Evolutionary conservation across 1,139 yeast species (phyloP).

Genomic region (Martiniozyma asiatica): DNA sequence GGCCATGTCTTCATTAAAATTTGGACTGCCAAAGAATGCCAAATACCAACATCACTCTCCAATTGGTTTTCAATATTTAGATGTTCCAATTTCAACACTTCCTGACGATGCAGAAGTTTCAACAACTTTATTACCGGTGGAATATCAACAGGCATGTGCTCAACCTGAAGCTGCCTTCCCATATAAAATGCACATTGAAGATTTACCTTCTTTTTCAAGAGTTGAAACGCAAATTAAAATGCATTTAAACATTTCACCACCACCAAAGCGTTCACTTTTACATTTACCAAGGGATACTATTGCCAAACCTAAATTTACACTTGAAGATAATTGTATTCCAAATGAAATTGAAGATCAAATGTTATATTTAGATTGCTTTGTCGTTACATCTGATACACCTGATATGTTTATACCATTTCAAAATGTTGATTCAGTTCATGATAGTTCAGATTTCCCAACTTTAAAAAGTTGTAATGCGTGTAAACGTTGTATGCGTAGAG

Average conservation of each 20-base stretch:
- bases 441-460: constrained; percentile 9
- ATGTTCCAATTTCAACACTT: constrained; percentile 3
- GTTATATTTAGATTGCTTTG: constrained; percentile 55
- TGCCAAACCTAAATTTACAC: constrained; percentile 71
- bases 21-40: constrained; percentile 28
- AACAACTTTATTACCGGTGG: constrained; percentile 20
- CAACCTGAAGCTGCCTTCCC: constrained; percentile 33
- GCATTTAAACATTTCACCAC: constrained; percentile 52
- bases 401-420: too few relatives aligned
- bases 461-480: constrained; percentile 55
- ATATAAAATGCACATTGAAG: constrained; percentile 43
- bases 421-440: too few relatives aligned
- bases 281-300: constrained; percentile 81
- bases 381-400: constrained; percentile 34
- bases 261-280: constrained; percentile 58
- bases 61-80: constrained; percentile 9
- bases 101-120: constrained; percentile 15
- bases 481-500: constrained; percentile 78
- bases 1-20: too few relatives aligned
- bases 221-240: constrained; percentile 93
- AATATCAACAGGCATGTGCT: constrained; percentile 19
- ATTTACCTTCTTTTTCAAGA: constrained; percentile 68
- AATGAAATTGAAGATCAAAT: constrained; percentile 38
- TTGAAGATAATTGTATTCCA: constrained; percentile 36
- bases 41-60: constrained; percentile 9